Percentiles rank a stretch among this genome's conserved stretches.
Evolutionary conservation across 2,329 filamentous ascomycete genomes (phyloP).

Genomic region (Exophiala dermatitidis): DNA sequence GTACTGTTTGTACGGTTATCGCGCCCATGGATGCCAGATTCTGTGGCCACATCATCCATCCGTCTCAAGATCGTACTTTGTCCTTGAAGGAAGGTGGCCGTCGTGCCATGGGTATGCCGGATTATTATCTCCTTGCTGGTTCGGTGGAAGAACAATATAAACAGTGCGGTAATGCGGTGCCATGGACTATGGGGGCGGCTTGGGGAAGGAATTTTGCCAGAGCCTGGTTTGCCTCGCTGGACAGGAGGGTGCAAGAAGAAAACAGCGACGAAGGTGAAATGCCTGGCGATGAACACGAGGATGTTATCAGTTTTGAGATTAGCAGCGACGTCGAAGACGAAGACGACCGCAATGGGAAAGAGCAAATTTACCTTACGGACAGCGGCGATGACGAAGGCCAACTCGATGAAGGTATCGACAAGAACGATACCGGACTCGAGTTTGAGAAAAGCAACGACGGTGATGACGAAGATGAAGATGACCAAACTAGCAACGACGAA

Average conservation of each 20-base stretch:
- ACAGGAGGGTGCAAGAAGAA: not conserved
- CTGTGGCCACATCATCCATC: constrained; percentile 50
- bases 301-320: too few relatives aligned
- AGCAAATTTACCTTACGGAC: too few relatives aligned
- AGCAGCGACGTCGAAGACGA: too few relatives aligned
- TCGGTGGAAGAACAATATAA: constrained; percentile 49
- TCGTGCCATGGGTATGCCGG: constrained; percentile 62
- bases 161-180: constrained; percentile 70
- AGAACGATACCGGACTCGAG: too few relatives aligned
- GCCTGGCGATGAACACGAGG: not conserved
- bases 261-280: not conserved
- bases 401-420: too few relatives aligned
- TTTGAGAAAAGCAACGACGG: too few relatives aligned
- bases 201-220: constrained; percentile 55
- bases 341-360: too few relatives aligned
- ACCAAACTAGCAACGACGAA: too few relatives aligned
- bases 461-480: too few relatives aligned
- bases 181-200: constrained; percentile 59
- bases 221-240: constrained; percentile 60
- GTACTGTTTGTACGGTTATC: constrained; percentile 55
- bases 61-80: constrained; percentile 54
- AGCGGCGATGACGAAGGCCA: too few relatives aligned
- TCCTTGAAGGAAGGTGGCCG: constrained; percentile 61
- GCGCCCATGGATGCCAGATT: constrained; percentile 50
- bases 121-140: constrained; percentile 64